Base-by-base conservation (phyloP, 1,284 basidiomycete genomes). In the Leccinum cinnamomeum region DNA sequence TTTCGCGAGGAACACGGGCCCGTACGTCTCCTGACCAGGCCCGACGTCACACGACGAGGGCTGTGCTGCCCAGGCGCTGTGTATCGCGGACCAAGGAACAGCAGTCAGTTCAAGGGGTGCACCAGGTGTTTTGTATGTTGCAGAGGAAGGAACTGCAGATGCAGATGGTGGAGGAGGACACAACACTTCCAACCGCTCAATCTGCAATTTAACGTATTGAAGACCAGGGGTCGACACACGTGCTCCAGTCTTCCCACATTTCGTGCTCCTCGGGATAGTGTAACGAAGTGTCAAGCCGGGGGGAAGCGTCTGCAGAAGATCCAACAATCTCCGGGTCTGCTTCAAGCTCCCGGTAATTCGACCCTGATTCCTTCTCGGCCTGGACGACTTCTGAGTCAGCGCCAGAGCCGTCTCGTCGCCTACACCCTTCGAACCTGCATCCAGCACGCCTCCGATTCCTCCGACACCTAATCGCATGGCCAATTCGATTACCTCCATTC, bases 381-480 rank as follows among this genome's bases (percentile, higher is more conserved):
- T 63, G 56, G 8, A 60, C 55, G 35, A 23, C 28, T 33, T 48
- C 61, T 18, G 67, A 56, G 12, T 37, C 46, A 28, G 11, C 70
- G 62, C 59, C 18, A 44, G 54, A 25, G 63, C 58, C 12, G 53
- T 2, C 20, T 30, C 63, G 51, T 69, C 67, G 41, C 41, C 41
- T 5, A 58, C 58, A 20, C 3, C 53, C 33, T 51, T 57, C 2
- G 25, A 30, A 37, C 23, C 57, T 76, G 70, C 80, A 53, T 79
- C 82, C n/a, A 95, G 73, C 2, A 77, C 70, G 2, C 91, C 92
- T 10, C 92, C 93, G 11, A 92, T 81, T 2, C 84, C 82, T 33
- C 88, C 87, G 30, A 94, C 79, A 7, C 86, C 93, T 84, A 92
- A 91, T 25, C 89, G 83, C 80, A 92, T 87, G 0, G 86, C 87